A percentile compares a stretch with the other conserved stretches of the same genome.
Conservation (phyloP, 768 basidiomycete genomes). For the Dioszegia aurantiaca region DNA sequence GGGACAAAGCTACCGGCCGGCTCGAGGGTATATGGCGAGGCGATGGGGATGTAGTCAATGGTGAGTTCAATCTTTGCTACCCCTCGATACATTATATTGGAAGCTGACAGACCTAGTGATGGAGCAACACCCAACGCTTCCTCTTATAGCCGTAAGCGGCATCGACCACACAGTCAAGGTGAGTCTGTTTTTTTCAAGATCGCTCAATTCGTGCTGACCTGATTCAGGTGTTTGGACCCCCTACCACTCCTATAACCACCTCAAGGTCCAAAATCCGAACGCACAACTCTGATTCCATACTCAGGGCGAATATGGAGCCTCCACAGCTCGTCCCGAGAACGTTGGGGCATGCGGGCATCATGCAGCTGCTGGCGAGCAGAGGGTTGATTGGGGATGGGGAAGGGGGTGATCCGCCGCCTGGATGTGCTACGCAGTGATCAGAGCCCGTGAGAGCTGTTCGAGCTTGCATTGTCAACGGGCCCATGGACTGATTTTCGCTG, state of each 20-base stretch:
- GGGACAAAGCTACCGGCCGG: constrained; percentile 66
- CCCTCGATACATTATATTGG: neutral
- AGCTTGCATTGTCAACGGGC: too few relatives aligned
- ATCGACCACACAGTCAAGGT: constrained; percentile 85
- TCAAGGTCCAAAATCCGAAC: neutral
- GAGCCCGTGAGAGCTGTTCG: too few relatives aligned
- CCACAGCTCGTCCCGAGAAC: neutral
- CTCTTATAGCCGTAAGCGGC: constrained; percentile 79
- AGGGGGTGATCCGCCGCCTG: too few relatives aligned
- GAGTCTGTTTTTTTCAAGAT: constrained; percentile 9
- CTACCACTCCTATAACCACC: neutral
- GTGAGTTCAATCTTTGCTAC: constrained; percentile 18
- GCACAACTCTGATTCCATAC: neutral
- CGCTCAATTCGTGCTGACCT: neutral
- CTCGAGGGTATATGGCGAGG: constrained; percentile 79
- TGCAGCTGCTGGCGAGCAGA: neutral
- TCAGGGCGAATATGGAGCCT: neutral
- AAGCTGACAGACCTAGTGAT: constrained; percentile 55
- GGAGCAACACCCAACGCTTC: constrained; percentile 74
- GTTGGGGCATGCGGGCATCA: neutral
- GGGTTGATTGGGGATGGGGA: neutral
- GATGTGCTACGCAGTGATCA: too few relatives aligned
- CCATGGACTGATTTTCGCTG: too few relatives aligned
- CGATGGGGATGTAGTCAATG: constrained; percentile 76
- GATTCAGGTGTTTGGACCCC: constrained; percentile 1